Evolutionary conservation across 2,329 filamentous ascomycete genomes (phyloP).

Genomic region (Coniella lustricola): DNA sequence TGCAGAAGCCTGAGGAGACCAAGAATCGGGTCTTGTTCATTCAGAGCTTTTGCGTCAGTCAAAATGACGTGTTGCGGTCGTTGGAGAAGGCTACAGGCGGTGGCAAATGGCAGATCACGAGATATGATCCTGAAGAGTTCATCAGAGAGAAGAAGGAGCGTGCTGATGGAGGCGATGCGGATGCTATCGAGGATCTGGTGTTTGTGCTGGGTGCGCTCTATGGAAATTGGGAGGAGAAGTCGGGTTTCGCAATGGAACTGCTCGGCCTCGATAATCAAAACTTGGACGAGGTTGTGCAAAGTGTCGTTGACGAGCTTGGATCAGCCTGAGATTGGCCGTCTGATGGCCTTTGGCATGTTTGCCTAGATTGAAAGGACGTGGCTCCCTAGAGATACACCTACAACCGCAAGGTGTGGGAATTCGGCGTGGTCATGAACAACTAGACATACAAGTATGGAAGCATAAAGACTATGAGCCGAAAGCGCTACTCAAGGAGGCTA

Average conservation of each 20-base stretch:
- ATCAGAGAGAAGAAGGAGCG: constrained; percentile 30
- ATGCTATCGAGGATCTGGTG: constrained; percentile 39
- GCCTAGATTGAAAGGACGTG: too few species aligned
- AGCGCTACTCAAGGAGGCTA: too few species aligned
- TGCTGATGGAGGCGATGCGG: constrained; percentile 31
- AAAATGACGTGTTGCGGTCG: constrained; percentile 27
- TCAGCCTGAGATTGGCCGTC: neutral
- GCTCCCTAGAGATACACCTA: too few species aligned
- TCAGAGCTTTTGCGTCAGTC: constrained; percentile 34
- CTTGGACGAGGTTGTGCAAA: constrained; percentile 33
- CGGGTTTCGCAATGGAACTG: constrained; percentile 40
- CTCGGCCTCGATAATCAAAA: constrained; percentile 38
- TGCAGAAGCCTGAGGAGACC: constrained; percentile 24
- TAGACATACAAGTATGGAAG: too few species aligned
- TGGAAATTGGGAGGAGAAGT: constrained; percentile 39
- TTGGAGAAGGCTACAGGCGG: constrained; percentile 27
- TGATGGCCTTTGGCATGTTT: too few species aligned
- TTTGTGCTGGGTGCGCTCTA: constrained; percentile 41
- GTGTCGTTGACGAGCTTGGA: constrained; percentile 22
- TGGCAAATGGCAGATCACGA: constrained; percentile 23
- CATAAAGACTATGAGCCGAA: too few species aligned
- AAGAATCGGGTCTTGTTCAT: constrained; percentile 30
- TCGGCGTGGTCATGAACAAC: too few species aligned
- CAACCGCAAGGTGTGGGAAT: too few species aligned
- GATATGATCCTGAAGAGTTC: constrained; percentile 32